Percentiles rank a stretch among this genome's conserved stretches.
phyloP scores from a whole-genome alignment of 2,329 filamentous ascomycete species.

The Phialocephala sp. region DNA sequence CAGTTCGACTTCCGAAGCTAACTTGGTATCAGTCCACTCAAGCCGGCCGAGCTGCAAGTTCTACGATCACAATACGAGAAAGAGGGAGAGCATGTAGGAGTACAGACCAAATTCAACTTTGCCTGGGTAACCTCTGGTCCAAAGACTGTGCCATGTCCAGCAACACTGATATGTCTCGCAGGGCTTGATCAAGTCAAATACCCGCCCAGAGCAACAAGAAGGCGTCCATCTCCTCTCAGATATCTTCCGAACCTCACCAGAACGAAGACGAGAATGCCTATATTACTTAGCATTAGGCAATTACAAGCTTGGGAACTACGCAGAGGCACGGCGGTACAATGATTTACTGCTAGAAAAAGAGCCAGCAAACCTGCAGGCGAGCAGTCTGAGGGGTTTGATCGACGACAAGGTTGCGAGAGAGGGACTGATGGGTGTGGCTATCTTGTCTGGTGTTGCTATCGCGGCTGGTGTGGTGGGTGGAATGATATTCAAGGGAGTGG shows the following conservation, averaged over 20 bases:
- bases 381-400: conserved; percentile 84
- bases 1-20: conserved; percentile 23
- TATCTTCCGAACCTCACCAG: conserved; percentile 92
- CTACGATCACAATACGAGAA: conserved; percentile 95
- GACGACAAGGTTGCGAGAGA: conserved; percentile 97
- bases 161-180: conserved; percentile 46
- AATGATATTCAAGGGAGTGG: conserved; percentile 78
- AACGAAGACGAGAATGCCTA: conserved; percentile 94
- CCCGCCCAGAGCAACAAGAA: conserved; percentile 86
- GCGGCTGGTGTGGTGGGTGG: conserved; percentile 93
- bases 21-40: conserved; percentile 71
- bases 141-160: background rate
- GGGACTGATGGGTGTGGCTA: conserved; percentile 91
- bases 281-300: conserved; percentile 98
- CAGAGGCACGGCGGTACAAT: conserved; percentile 92
- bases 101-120: conserved; percentile 99
- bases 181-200: conserved; percentile 93
- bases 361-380: conserved; percentile 87
- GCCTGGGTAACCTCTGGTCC: conserved; percentile 75
- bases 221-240: conserved; percentile 93
- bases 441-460: conserved; percentile 90
- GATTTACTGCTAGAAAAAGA: conserved; percentile 90
- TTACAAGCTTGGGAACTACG: conserved; percentile 98
- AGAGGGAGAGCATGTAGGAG: conserved; percentile 93
- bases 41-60: conserved; percentile 89